These are phyloP conservation scores for Lepiota venenata DNA, from an alignment of 768 basidiomycete species.

Conservation along the genomic window DNA sequence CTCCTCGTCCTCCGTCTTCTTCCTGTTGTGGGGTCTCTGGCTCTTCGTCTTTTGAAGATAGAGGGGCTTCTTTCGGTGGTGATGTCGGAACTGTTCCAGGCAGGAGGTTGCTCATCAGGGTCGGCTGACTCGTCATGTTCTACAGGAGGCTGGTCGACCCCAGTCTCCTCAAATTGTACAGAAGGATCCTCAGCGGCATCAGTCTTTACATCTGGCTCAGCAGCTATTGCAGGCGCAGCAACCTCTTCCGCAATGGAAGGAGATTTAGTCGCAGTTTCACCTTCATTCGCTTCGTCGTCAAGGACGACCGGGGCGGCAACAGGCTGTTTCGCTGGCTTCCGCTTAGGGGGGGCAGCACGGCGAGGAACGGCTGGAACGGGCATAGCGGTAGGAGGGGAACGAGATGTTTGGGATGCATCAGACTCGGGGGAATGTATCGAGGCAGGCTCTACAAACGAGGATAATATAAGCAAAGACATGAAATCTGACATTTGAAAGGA, in stretches of 20 bases:
- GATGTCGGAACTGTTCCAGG: no score
- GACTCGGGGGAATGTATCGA: slow-evolving; percentile 24
- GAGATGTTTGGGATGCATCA: slow-evolving; percentile 26
- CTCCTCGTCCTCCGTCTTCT: slow-evolving; percentile 43
- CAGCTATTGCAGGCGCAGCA: neutral
- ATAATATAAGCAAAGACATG: neutral
- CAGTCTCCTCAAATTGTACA: neutral
- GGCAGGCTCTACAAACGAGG: slow-evolving; percentile 20
- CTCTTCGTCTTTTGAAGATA: slow-evolving; percentile 7
- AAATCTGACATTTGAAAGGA: no score
- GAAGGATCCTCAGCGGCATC: neutral
- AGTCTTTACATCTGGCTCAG: neutral
- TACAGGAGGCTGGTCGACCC: no score
- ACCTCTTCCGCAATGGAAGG: neutral
- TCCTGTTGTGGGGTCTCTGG: slow-evolving; percentile 12
- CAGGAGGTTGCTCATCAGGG: no score
- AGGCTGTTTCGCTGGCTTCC: slow-evolving; percentile 32
- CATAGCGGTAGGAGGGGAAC: slow-evolving; percentile 51
- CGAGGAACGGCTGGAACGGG: slow-evolving; percentile 73
- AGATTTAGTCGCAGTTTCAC: neutral
- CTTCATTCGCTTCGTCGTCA: slow-evolving; percentile 3
- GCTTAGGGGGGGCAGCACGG: slow-evolving; percentile 72
- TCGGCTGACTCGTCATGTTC: no score
- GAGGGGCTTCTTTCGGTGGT: neutral
- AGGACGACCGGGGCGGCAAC: neutral